Percentiles rank a stretch among this genome's conserved stretches.
phyloP scores from a whole-genome alignment of 2,329 filamentous ascomycete species.

The Sclerotinia subarctica region DNA sequence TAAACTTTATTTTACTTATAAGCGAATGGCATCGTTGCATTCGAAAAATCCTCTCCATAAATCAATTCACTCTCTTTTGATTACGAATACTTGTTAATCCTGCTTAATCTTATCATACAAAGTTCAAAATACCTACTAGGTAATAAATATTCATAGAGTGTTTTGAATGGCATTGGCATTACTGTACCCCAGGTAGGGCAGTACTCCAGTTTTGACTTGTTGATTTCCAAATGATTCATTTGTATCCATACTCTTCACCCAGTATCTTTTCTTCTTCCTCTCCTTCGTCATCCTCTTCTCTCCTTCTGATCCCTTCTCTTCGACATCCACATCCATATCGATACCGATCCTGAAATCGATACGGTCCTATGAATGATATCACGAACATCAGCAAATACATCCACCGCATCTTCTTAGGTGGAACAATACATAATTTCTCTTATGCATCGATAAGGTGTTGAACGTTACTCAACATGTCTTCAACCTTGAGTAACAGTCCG shows the following conservation, averaged over 20 bases:
- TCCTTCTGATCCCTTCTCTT: neutral
- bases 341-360: neutral
- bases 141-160: neutral
- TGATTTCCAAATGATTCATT: conserved; percentile 2
- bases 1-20: neutral
- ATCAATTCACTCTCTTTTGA: neutral
- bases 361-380: neutral
- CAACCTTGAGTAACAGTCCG: conserved; percentile 1
- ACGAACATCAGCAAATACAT: neutral
- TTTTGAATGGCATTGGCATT: neutral
- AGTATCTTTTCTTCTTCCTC: neutral
- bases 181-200: neutral
- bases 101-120: no score
- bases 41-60: neutral
- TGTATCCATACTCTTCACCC: neutral
- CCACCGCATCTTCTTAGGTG: neutral
- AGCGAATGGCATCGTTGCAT: neutral
- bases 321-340: neutral
- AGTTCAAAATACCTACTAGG: neutral
- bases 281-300: neutral
- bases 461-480: conserved; percentile 19
- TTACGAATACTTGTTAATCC: neutral
- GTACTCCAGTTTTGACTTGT: neutral
- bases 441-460: conserved; percentile 7
- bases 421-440: neutral